Conservation (phyloP, 306 rosid species). For the Albizia julibrissin region DNA sequence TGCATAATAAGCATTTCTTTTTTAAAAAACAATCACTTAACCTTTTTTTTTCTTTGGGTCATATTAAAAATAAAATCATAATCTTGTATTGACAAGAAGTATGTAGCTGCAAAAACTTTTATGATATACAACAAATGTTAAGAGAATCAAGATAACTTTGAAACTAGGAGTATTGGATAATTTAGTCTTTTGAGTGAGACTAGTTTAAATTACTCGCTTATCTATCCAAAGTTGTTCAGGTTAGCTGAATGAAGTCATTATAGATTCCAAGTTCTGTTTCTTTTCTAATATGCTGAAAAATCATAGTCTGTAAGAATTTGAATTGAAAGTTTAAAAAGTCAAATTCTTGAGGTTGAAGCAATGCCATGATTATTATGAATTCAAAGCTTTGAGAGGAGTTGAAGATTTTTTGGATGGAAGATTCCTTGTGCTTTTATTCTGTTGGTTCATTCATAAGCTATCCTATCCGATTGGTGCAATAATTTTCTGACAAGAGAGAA, state of each 20-base stretch:
- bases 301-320: neutral
- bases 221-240: constrained; percentile 12
- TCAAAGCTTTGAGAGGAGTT: constrained; percentile 12
- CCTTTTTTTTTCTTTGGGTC: no score
- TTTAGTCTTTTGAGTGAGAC: neutral
- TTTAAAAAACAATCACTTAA: neutral
- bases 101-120: neutral
- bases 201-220: neutral
- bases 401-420: neutral
- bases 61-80: no score
- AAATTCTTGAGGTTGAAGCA: constrained; percentile 29
- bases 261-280: neutral
- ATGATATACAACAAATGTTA: neutral
- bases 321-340: constrained; percentile 7
- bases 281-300: neutral
- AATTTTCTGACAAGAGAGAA: constrained; percentile 40
- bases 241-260: neutral
- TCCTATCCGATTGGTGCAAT: constrained; percentile 37
- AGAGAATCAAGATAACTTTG: neutral
- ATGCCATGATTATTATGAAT: constrained; percentile 25
- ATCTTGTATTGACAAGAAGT: neutral
- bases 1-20: neutral
- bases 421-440: neutral
- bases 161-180: neutral
- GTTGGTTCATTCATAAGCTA: constrained; percentile 35